Percentiles rank a stretch among this genome's conserved stretches.
Conservation (phyloP, 1,284 basidiomycete genomes). For the Rhodotorula sp. region DNA sequence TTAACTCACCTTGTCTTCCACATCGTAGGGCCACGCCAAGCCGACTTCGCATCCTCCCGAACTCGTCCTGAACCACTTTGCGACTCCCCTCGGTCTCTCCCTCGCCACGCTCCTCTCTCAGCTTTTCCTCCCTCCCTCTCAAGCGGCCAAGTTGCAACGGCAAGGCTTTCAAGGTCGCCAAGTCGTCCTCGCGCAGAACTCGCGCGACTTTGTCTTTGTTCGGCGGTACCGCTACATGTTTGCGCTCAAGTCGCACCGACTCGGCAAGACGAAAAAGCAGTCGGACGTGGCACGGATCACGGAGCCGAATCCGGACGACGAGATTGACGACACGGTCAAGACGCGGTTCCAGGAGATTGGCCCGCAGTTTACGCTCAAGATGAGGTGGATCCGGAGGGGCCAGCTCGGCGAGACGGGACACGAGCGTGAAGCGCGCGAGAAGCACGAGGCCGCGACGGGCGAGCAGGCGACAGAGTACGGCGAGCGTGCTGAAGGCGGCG, state of each 20-base stretch:
- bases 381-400: slow-evolving; percentile 83
- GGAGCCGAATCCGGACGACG: slow-evolving; percentile 29
- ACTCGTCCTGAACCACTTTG: slow-evolving; percentile 92
- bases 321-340: slow-evolving; percentile 54
- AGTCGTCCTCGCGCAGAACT: slow-evolving; percentile 95
- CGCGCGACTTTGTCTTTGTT: slow-evolving; percentile 98
- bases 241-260: slow-evolving; percentile 36
- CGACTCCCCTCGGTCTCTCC: slow-evolving; percentile 86
- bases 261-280: slow-evolving; percentile 38
- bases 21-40: slow-evolving; percentile 78
- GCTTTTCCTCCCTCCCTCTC: slow-evolving; percentile 89
- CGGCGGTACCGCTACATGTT: slow-evolving; percentile 57
- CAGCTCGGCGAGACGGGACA: slow-evolving; percentile 41
- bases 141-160: slow-evolving; percentile 63
- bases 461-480: slow-evolving; percentile 28
- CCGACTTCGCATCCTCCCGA: slow-evolving; percentile 92
- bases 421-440: slow-evolving; percentile 28
- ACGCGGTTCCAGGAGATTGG: slow-evolving; percentile 97
- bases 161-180: slow-evolving; percentile 65
- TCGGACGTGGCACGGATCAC: slow-evolving; percentile 28
- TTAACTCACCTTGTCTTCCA: slow-evolving; percentile 2
- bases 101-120: slow-evolving; percentile 94
- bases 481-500: slow-evolving; percentile 5
- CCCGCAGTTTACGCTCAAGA: slow-evolving; percentile 92
- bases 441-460: slow-evolving; percentile 25